Evolutionary conservation across 441 rosid genomes (phyloP).

Genomic region (Caryocar brasiliense): DNA sequence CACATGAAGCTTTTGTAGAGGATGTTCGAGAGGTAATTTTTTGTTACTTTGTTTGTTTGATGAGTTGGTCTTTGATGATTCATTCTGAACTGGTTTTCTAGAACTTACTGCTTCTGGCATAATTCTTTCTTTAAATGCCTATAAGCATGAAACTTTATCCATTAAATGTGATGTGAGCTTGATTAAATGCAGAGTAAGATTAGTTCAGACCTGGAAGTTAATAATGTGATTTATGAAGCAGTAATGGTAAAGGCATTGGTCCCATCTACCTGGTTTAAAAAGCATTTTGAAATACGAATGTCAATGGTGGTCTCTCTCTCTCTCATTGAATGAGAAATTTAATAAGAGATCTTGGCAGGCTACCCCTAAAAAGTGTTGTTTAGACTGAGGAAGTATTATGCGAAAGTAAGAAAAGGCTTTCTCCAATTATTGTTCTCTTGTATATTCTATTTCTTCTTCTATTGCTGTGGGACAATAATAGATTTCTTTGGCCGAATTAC

Average conservation of each 20-base stretch:
- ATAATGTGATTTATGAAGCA: background rate
- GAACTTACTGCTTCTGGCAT: background rate
- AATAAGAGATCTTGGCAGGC: too few relatives aligned
- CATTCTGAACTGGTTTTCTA: background rate
- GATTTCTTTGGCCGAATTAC: background rate
- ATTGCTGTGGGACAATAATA: background rate
- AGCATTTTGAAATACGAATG: background rate
- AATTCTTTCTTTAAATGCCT: background rate
- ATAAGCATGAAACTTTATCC: background rate
- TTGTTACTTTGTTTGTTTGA: background rate
- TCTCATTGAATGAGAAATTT: too few relatives aligned
- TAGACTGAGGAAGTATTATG: too few relatives aligned
- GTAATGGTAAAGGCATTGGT: too few relatives aligned
- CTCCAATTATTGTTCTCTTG: background rate
- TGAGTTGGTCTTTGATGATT: background rate
- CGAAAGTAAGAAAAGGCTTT: too few relatives aligned
- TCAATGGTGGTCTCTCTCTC: too few relatives aligned
- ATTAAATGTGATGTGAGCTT: background rate
- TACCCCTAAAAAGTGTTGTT: too few relatives aligned
- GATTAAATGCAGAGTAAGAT: background rate
- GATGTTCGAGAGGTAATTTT: slow-evolving; percentile 51
- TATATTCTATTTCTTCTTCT: background rate
- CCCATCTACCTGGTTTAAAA: background rate
- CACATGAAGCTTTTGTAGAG: slow-evolving; percentile 50
- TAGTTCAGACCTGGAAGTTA: background rate